Conservation (phyloP, 179 eudicot species). For the Beta macrorhiza region DNA sequence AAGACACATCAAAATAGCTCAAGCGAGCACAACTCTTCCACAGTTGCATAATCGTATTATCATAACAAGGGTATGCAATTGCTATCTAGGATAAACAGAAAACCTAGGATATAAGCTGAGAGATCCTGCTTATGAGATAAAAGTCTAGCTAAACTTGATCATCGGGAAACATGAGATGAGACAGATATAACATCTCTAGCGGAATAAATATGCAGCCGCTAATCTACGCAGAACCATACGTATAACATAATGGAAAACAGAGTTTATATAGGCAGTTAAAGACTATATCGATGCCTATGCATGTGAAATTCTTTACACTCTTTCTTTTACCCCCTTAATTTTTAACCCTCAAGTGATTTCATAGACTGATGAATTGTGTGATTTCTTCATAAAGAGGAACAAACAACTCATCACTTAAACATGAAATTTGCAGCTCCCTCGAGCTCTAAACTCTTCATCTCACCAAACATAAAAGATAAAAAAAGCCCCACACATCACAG, state of each 20-base stretch:
- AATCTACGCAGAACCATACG: not conserved
- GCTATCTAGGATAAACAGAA: not conserved
- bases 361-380: not conserved
- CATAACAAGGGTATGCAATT: not conserved
- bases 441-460: not conserved
- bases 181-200: not conserved
- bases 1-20: not conserved
- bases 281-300: not conserved
- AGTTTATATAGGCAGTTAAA: not conserved
- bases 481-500: not conserved
- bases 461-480: not conserved
- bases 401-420: not conserved
- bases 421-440: not conserved
- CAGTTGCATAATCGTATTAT: not conserved
- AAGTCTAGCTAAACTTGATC: not conserved
- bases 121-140: not conserved
- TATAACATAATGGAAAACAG: not conserved
- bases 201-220: not conserved
- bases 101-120: not conserved
- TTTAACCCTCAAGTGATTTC: not conserved
- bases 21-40: not conserved
- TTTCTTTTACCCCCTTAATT: no score
- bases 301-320: not conserved
- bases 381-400: not conserved
- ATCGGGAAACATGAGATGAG: not conserved